Evolutionary conservation across 1,284 basidiomycete species (phyloP).

Genomic region (Malassezia sympodialis): DNA sequence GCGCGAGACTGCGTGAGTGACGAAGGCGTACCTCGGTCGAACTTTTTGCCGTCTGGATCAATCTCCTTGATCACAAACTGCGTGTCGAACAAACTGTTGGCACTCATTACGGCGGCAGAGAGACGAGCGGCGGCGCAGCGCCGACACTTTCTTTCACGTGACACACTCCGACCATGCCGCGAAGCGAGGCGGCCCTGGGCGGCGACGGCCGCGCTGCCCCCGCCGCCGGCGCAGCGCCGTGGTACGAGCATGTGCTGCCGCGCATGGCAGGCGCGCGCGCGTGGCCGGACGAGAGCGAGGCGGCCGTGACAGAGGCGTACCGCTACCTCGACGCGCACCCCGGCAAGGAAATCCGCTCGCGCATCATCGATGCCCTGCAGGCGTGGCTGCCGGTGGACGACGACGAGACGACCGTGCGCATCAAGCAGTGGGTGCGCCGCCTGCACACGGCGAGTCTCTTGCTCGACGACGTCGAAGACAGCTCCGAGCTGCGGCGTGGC

Average conservation of each 20-base stretch:
- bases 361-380: conserved; percentile 90
- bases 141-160: conserved; percentile 8
- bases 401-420: conserved; percentile 59
- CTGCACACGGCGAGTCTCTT: conserved; percentile 86
- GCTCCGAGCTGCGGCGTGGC: conserved; percentile 76
- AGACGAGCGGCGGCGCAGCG: not conserved
- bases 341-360: conserved; percentile 83
- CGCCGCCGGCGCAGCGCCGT: conserved; percentile 3
- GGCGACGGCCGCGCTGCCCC: conserved; percentile 9
- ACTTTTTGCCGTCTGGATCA: conserved; percentile 72
- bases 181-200: not conserved
- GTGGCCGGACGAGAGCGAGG: conserved; percentile 50
- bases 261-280: conserved; percentile 33
- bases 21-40: conserved; percentile 68
- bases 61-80: conserved; percentile 43
- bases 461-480: conserved; percentile 96
- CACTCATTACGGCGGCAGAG: conserved; percentile 24
- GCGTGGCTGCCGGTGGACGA: conserved; percentile 73
- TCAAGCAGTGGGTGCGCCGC: conserved; percentile 77
- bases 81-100: conserved; percentile 45
- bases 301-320: conserved; percentile 64
- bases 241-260: conserved; percentile 42
- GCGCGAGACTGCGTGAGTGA: conserved; percentile 24
- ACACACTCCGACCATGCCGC: conserved; percentile 1
- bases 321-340: conserved; percentile 73